These are phyloP conservation scores for Phytophthora syringae DNA, from an alignment of 352 stramenopile genomes.

Conservation along the genomic window DNA sequence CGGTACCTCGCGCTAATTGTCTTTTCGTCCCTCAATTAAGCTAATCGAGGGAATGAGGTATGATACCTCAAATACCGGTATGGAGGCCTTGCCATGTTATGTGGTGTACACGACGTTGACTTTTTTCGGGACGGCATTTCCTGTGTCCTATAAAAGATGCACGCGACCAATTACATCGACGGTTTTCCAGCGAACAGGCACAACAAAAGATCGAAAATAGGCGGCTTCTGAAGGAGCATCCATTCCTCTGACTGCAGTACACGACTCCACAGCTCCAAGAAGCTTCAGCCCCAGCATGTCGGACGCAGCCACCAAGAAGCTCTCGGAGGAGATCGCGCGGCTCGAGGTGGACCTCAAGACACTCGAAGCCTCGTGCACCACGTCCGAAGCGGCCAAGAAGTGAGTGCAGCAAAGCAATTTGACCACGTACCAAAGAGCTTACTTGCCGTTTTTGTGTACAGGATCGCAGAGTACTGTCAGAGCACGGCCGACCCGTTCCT, in stretches of 20 bases:
- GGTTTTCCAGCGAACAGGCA: neutral
- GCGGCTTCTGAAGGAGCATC: too few relatives aligned
- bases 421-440: neutral
- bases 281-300: constrained; percentile 34
- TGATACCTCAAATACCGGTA: too few relatives aligned
- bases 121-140: too few relatives aligned
- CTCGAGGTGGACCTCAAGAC: constrained; percentile 85
- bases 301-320: constrained; percentile 80
- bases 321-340: constrained; percentile 77
- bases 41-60: too few relatives aligned
- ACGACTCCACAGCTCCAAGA: neutral
- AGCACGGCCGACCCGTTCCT: constrained; percentile 76
- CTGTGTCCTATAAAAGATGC: too few relatives aligned
- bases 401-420: constrained; percentile 25
- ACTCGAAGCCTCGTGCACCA: constrained; percentile 78
- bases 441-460: constrained; percentile 25
- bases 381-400: constrained; percentile 83
- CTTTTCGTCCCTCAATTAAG: too few relatives aligned
- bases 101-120: too few relatives aligned
- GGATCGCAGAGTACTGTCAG: constrained; percentile 79
- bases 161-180: too few relatives aligned
- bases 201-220: neutral
- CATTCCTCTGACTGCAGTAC: neutral
- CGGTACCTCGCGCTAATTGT: too few relatives aligned
- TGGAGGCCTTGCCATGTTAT: too few relatives aligned